A percentile compares a stretch with the other conserved stretches of the same genome.
phyloP scores from a whole-genome alignment of 1,284 basidiomycete genomes.

The Puccinia novopanici region DNA sequence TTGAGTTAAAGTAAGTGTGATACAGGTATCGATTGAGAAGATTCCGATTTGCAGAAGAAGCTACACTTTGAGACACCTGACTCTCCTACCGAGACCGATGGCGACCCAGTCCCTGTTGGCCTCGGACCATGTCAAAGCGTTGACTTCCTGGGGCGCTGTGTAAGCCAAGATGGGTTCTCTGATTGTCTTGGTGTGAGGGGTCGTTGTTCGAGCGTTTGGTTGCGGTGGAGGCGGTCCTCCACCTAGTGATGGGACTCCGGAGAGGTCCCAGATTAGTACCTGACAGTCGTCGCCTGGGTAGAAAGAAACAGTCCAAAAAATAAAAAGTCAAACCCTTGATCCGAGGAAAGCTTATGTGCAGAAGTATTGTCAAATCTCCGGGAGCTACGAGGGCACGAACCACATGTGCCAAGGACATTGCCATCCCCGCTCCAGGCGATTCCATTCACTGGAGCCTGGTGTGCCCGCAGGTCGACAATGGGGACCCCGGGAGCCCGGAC shows the following conservation, averaged over 20 bases:
- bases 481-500: slow-evolving; percentile 91
- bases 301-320: background rate
- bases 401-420: slow-evolving; percentile 78
- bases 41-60: background rate
- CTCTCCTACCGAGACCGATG: slow-evolving; percentile 76
- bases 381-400: slow-evolving; percentile 62
- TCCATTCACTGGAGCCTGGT: slow-evolving; percentile 74
- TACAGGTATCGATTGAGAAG: slow-evolving; percentile 13
- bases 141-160: slow-evolving; percentile 75
- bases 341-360: slow-evolving; percentile 40
- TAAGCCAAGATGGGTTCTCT: slow-evolving; percentile 80
- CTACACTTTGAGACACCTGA: slow-evolving; percentile 78
- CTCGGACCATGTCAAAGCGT: slow-evolving; percentile 74
- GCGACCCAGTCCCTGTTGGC: slow-evolving; percentile 80
- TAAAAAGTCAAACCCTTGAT: slow-evolving; percentile 37
- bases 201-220: slow-evolving; percentile 42
- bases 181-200: slow-evolving; percentile 59
- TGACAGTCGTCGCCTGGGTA: slow-evolving; percentile 81
- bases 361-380: background rate
- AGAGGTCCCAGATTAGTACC: slow-evolving; percentile 82
- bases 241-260: slow-evolving; percentile 66
- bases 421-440: slow-evolving; percentile 78
- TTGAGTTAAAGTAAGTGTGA: background rate
- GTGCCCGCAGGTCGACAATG: slow-evolving; percentile 82
- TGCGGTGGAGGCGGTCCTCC: slow-evolving; percentile 67